Evolutionary conservation across 179 eudicot genomes (phyloP).

Genomic region (Spergularia azorica): DNA sequence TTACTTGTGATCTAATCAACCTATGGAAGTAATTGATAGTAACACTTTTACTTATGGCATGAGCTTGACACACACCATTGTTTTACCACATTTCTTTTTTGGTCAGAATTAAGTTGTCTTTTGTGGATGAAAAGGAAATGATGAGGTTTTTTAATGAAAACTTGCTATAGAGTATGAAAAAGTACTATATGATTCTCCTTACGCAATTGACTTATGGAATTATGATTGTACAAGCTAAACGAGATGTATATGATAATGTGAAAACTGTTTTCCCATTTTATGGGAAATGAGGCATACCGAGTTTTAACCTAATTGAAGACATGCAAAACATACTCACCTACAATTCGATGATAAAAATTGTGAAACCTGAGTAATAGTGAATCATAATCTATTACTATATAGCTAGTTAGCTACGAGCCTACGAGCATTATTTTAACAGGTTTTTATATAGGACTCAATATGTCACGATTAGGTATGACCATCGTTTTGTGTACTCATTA

Average conservation of each 20-base stretch:
- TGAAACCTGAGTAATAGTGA: too few relatives aligned
- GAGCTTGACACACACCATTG: neutral
- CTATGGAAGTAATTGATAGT: too few relatives aligned
- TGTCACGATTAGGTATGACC: too few relatives aligned
- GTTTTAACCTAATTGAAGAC: too few relatives aligned
- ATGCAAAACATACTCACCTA: too few relatives aligned
- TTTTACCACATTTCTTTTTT: neutral
- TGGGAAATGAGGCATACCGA: neutral
- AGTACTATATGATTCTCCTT: neutral
- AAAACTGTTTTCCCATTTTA: neutral
- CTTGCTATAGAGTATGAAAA: neutral
- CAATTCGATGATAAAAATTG: too few relatives aligned
- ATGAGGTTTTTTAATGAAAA: neutral
- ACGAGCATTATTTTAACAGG: too few relatives aligned
- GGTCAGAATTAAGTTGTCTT: neutral
- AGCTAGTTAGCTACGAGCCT: too few relatives aligned
- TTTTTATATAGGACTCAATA: too few relatives aligned
- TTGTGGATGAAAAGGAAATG: neutral
- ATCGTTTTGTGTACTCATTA: too few relatives aligned
- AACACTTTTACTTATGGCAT: neutral
- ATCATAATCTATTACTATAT: too few relatives aligned
- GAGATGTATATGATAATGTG: neutral
- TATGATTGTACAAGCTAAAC: neutral
- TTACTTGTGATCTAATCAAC: too few relatives aligned
- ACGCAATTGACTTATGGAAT: conserved; percentile 9